Base-by-base conservation (phyloP, 805 yeast species). In the Candida quercuum region DNA sequence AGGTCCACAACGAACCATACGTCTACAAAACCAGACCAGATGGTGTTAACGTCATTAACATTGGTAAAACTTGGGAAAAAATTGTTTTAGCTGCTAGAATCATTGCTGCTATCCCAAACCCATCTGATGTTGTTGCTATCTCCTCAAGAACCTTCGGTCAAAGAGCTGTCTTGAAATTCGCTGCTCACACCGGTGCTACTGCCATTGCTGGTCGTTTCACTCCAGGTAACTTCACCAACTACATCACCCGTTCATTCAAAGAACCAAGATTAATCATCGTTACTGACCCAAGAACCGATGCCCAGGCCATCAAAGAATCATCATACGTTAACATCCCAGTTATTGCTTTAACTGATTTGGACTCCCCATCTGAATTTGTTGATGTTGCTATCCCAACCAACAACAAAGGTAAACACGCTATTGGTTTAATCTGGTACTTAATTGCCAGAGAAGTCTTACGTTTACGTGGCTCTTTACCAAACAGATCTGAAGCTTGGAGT, bases 141-240 rank as follows among this genome's bases (percentile, higher is more conserved):
- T 89, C 98, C 55, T 86, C 98, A 62, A 91, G 98, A 81, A 89
- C 97, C 62, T 91, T 86, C 76, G 99, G 99, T 68, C 99, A 93
- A 80, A 93, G 99, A 81, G 99, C 99, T 67, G 99, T 91, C 59
- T 83, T 93, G 73, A 93, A 93, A 80, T 93, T 84, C 67, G 97
- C 99, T 67, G 86, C 96, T 62, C 98, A 93, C 89, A 89, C 98
- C 62, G 98, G 98, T 74, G 96, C 99, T 59, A 91, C 98, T 60
- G 89, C 99, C 69, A 91, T 93, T 76, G 99, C 99, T 62, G 99
- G 99, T 76, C 88, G 99, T 80, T 93, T 93, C 86, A 93, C 99
- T 63, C 99, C 99, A 76, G 99, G 99, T 86, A 82, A 85, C 78
- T 93, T 93, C 93, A 93, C 99, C 71, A 93, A 93, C 81, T 93